Base-by-base conservation (phyloP, 345 rosid species). In the Moricandia arvensis region DNA sequence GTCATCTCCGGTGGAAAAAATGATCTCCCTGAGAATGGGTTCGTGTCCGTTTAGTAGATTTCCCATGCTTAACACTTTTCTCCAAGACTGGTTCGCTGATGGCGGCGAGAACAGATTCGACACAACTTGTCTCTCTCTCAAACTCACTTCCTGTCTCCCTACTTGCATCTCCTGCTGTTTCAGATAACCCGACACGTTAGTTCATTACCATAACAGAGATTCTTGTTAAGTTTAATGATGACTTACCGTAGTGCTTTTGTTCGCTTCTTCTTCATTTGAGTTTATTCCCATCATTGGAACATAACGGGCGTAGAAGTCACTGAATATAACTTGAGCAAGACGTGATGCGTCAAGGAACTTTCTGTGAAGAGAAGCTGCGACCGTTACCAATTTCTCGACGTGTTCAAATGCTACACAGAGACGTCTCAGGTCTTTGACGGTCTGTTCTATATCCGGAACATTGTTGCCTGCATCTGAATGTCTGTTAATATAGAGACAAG, bases 21-120 rank as follows among this genome's bases (percentile, higher is more conserved):
- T 77, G 8, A 90, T 87, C 80, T 95, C 99, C 78, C 99, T 79
- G 38, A 84, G 77, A 57, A 85, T 81, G 0, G 99, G 99, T 80
- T 95, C 99, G 13, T 95, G 99, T 47, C 99, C 97, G 58, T 92
- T 95, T 5, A 95, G 89, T 75, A 88, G 93, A 81, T 95, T 95
- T 13, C 99, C 99, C 97, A 92, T 92, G 80, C 99, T 95, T 63
- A 92, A 68, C 70, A 92, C 98, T 85, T 90, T 95, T 74, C 99
- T 87, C 99, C 99, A 95, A 5, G 97, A 87, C 74, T 95, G 98
- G 77, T 90, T 90, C 8, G 91, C 90, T 0, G 85, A 85, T 7
- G 99, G 99, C 0, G 74, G 90, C n/a, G 77, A 16, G 59, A 95
- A 95, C 88, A 95, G 79, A 65, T 86, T 85, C 8, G 98, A 90